Evolutionary conservation across 2,329 filamentous ascomycete species (phyloP), one percentile per base, ranked within the genome.

Genomic region (Paecilomyces niveus): DNA sequence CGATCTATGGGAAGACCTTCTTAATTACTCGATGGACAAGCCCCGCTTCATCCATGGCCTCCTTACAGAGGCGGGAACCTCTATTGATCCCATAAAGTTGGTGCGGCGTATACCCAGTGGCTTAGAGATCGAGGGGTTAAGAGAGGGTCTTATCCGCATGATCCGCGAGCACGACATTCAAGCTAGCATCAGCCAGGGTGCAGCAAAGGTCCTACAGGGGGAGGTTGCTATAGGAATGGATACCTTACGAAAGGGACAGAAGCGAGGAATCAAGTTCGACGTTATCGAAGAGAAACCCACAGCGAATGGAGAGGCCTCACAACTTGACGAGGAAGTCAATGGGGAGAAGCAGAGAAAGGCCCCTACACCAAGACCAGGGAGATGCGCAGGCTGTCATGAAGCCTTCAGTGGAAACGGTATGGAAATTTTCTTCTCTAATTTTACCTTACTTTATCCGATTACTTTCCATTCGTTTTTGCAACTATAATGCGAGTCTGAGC

Each of bases 11-110:
- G 89, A 96, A 63, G 92, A 97, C 68, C 81, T 99, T 7, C 83
- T 99, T 5, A 86, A 93, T 65, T 97, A 97, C 73, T 93, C 89
- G 61, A 97, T 99, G 94, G 92, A 97, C 76, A 96, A 97, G 70
- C 94, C 94, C 0, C 85, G 85, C 49, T 99, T 99, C 76, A 97
- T 99, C 64, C 88, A 90, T 11, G 92, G 90, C 0, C 79, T 99
- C 3, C 84, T 99, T 0, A 91, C 96, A 68, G 91, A 97, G 76
- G 93, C 96, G 1, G 94, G 94, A 35, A 97, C 92, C 0, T 86
- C 91, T 1, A 94, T 99, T 68, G 88, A 97, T 68, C 94, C 94
- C 0, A 93, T 97, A 62, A 89, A 88, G 15, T 84, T 99, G 3
- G 90, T 99, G 5, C 83, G 89, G 13, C 85, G 92, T 4, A 99